Conservation (phyloP, 345 rosid species). For the Moricandia arvensis region DNA sequence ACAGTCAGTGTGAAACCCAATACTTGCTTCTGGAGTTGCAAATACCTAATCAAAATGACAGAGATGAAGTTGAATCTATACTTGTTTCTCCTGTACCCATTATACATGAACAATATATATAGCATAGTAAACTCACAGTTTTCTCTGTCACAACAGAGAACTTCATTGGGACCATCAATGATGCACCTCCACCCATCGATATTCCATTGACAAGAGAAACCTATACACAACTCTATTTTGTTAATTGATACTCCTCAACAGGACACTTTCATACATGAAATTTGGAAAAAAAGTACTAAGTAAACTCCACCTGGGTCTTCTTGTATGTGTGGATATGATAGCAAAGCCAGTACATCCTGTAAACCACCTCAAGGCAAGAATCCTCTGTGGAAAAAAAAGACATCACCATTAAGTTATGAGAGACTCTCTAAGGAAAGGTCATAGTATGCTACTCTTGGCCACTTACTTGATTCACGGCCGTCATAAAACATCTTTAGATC, state of each 20-base stretch:
- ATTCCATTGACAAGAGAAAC: constrained; percentile 87
- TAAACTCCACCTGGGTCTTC: constrained; percentile 63
- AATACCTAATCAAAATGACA: constrained; percentile 52
- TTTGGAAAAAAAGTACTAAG: not conserved
- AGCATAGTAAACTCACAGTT: constrained; percentile 58
- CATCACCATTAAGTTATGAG: not conserved
- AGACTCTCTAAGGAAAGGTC: not conserved
- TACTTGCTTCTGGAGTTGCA: constrained; percentile 90
- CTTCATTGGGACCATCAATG: constrained; percentile 89
- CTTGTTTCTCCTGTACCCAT: no score
- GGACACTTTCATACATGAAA: constrained; percentile 1
- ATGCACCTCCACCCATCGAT: constrained; percentile 98
- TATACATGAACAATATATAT: no score
- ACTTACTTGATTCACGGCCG: constrained; percentile 74
- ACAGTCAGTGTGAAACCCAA: constrained; percentile 94
- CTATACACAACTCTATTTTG: constrained; percentile 34
- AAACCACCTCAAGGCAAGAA: constrained; percentile 85
- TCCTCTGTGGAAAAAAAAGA: constrained; percentile 74
- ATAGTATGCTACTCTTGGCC: not conserved
- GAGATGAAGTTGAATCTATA: not conserved
- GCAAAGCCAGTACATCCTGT: constrained; percentile 95
- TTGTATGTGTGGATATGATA: constrained; percentile 84
- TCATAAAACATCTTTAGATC: constrained; percentile 87
- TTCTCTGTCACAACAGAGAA: constrained; percentile 92
- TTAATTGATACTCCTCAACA: constrained; percentile 2